Percentiles rank a stretch among this genome's conserved stretches.
These are phyloP conservation scores for Penicillium sp. DNA, from an alignment of 2,329 filamentous ascomycete species.

Conservation along the genomic window DNA sequence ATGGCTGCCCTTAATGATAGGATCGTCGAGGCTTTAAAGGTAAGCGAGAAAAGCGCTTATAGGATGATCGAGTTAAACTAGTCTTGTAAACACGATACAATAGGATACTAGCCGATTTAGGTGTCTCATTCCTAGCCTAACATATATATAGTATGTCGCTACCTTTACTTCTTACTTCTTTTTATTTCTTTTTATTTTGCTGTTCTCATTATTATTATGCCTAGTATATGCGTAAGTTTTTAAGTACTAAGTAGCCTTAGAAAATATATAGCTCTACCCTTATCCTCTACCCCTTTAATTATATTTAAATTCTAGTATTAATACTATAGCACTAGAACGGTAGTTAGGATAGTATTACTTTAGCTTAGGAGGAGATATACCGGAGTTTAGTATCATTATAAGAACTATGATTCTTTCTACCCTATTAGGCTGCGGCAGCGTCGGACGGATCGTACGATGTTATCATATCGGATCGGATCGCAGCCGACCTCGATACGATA, in stretches of 20 bases:
- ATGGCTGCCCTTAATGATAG: too few relatives aligned
- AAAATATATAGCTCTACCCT: neutral
- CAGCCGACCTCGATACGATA: too few relatives aligned
- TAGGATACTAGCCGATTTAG: neutral
- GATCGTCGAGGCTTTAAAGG: neutral
- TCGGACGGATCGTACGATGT: too few relatives aligned
- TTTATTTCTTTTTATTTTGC: neutral
- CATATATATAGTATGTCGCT: neutral
- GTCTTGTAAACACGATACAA: neutral
- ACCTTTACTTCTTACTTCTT: neutral
- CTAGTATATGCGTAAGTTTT: neutral
- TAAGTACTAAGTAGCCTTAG: neutral
- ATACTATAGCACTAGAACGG: neutral
- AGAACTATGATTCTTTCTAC: too few relatives aligned
- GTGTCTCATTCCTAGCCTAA: neutral
- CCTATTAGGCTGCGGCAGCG: too few relatives aligned
- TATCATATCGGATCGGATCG: too few relatives aligned
- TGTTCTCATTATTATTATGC: neutral
- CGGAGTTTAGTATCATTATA: too few relatives aligned
- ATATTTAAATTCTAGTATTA: neutral
- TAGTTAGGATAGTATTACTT: neutral
- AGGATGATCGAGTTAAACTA: neutral
- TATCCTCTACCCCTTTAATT: neutral
- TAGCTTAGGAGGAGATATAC: too few relatives aligned
- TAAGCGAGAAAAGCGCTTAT: neutral